These are phyloP conservation scores for Wallacemonas rigidus DNA, from an alignment of 208 protist genomes.

Conservation along the genomic window DNA sequence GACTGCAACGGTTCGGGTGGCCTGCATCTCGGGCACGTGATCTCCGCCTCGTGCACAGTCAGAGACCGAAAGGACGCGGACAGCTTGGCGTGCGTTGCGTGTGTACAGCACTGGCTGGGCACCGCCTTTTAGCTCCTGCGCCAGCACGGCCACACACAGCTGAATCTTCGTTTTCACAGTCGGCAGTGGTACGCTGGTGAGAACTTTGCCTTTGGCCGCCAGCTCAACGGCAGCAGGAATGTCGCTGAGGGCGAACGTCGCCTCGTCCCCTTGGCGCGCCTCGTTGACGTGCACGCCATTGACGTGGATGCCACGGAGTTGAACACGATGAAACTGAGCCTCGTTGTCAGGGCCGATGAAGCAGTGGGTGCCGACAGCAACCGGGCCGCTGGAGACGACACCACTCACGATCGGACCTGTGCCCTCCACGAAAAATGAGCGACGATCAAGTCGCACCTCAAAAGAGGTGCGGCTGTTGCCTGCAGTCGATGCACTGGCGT, in stretches of 20 bases:
- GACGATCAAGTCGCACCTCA: constrained; percentile 82
- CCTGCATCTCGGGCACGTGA: not conserved
- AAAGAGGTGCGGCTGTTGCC: constrained; percentile 34
- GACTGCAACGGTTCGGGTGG: not conserved
- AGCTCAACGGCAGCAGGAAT: constrained; percentile 59
- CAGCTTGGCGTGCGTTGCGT: constrained; percentile 77
- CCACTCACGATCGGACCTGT: constrained; percentile 95
- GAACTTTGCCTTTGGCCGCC: constrained; percentile 72
- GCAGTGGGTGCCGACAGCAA: constrained; percentile 85
- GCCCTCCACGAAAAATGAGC: constrained; percentile 67
- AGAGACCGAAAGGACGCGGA: constrained; percentile 33
- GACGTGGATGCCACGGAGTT: constrained; percentile 92
- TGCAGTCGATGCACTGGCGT: no score
- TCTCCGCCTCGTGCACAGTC: not conserved
- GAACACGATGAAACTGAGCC: constrained; percentile 85
- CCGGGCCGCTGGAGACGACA: constrained; percentile 79
- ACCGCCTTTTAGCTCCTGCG: constrained; percentile 51
- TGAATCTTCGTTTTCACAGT: constrained; percentile 33
- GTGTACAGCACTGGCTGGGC: constrained; percentile 81
- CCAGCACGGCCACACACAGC: constrained; percentile 52
- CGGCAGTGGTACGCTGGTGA: constrained; percentile 26
- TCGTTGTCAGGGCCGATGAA: constrained; percentile 91
- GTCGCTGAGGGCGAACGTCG: constrained; percentile 91
- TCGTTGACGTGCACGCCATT: constrained; percentile 90
- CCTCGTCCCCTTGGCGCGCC: constrained; percentile 85